Evolutionary conservation across 1,284 basidiomycete genomes (phyloP).

Genomic region (Ceratobasidium sp.): DNA sequence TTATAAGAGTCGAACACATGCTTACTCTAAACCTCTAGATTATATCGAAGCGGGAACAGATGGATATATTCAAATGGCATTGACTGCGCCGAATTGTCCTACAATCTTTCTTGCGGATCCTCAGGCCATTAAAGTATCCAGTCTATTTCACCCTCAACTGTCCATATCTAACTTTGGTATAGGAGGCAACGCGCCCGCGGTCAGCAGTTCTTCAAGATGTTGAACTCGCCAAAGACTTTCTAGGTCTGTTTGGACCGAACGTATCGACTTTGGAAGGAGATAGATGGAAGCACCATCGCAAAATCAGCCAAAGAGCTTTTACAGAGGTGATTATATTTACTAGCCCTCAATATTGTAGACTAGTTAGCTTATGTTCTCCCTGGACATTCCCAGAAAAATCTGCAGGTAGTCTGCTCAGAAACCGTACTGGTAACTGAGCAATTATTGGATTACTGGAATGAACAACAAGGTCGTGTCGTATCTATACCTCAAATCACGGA

Average conservation of each 20-base stretch:
- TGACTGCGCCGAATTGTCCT: not conserved
- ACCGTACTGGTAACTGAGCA: no score
- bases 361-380: no score
- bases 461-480: no score
- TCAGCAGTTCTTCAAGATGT: not conserved
- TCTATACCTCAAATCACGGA: no score
- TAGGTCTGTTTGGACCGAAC: slow-evolving; percentile 35
- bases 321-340: slow-evolving; percentile 18
- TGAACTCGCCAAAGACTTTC: not conserved
- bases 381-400: slow-evolving; percentile 6
- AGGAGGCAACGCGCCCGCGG: not conserved
- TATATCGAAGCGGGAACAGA: slow-evolving; percentile 2
- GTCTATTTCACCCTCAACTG: not conserved
- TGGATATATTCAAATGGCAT: slow-evolving; percentile 6
- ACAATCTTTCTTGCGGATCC: not conserved
- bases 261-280: slow-evolving; percentile 32
- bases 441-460: no score
- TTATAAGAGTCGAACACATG: no score
- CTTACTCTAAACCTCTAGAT: not conserved
- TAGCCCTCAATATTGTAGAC: not conserved
- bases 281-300: slow-evolving; percentile 38
- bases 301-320: slow-evolving; percentile 30
- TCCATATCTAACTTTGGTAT: not conserved
- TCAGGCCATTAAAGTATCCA: slow-evolving; percentile 17
- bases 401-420: no score